Base-by-base conservation (phyloP, 1,284 basidiomycete species). In the Erythrobasidium hasegawianum region DNA sequence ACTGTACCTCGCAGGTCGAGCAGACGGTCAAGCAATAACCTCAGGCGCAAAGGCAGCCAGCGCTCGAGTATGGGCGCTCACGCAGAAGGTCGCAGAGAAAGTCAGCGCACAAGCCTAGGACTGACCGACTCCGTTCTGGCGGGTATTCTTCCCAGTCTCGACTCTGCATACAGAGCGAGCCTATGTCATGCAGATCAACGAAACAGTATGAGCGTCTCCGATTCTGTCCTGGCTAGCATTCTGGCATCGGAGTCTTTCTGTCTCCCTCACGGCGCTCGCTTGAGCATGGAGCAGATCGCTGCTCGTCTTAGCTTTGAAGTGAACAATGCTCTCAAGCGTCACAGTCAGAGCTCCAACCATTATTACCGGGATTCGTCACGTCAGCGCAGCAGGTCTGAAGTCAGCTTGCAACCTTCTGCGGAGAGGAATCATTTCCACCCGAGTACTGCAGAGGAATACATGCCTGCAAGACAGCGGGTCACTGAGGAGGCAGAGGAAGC, bases 211-310 rank as follows among this genome's bases (percentile, higher is more conserved):
- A 53, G 52, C 22, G 47, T 64, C 24, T 52, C 60, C 7, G 60
- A 64, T 20, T 64, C 60, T 16, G 60, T 64, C 1, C 60, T 64
- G 10, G 60, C 60, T 39, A 53, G 60, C 38, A 64, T 64, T 20
- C 52, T 64, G 14, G 60, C 60, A 1, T 33, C 60, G 7, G 60
- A 64, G 38, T 64, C 60, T 11, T 64, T 64, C 53, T 64, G 54
- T 40, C 20, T 64, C 20, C 60, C 60, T 1, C 20, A 47, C 10
- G 60, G 60, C 3, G 29, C 20, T 2, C 52, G 60, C 1, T 13
- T 64, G 18, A 64, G 60, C 24, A 64, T 57, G 20, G 53, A 64
- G 14, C 53, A 57, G 20, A 55, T 64, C n/a, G 53, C 53, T 16
- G 60, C 60, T 11, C 29, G 60, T 16, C 52, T 64, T 1, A 57